Base-by-base conservation (phyloP, 116 monocot species). In the Iris pallida region DNA sequence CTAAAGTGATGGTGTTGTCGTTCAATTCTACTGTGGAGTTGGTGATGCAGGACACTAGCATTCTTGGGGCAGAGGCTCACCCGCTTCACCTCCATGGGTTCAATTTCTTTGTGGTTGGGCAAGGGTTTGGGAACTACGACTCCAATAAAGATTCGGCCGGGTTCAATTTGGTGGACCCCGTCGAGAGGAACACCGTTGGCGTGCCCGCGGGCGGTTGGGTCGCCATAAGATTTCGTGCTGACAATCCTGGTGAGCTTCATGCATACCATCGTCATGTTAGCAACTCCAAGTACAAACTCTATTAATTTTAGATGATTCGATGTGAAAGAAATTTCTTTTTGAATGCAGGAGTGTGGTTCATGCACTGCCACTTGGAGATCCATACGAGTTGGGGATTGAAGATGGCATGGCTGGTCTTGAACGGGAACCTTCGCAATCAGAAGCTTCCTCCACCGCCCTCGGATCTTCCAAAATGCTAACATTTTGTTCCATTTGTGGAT, bases 281-380 rank as follows among this genome's bases (percentile, higher is more conserved):
- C 6, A 13, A 5, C n/a, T 7, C n/a, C n/a, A n/a, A n/a, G n/a
- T n/a, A 43, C 16, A 42, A 41, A 59, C 6, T 30, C 12, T 4
- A 2, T 30, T 5, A 59, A n/a, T n/a, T n/a, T n/a, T n/a, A n/a
- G n/a, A n/a, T n/a, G n/a, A n/a, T n/a, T n/a, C n/a, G n/a, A n/a
- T n/a, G n/a, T n/a, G n/a, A n/a, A n/a, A n/a, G n/a, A n/a, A n/a
- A n/a, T n/a, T n/a, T 12, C 14, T 59, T 59, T 59, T 10, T 40
- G 5, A 4, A 41, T 16, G 61, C 57, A 82, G 82, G 83, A 8
- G 78, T 78, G 2, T 83, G 78, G 78, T 78, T 83, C 68, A 83
- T 83, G 83, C 83, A 78, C 20, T 75, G 83, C 45, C 83, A 83
- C 59, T 52, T 83, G 42, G 83, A 83, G 72, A 75, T 75, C 43